These are phyloP conservation scores for Mikania micrantha DNA, from an alignment of 129 eudicot species.

Conservation along the genomic window DNA sequence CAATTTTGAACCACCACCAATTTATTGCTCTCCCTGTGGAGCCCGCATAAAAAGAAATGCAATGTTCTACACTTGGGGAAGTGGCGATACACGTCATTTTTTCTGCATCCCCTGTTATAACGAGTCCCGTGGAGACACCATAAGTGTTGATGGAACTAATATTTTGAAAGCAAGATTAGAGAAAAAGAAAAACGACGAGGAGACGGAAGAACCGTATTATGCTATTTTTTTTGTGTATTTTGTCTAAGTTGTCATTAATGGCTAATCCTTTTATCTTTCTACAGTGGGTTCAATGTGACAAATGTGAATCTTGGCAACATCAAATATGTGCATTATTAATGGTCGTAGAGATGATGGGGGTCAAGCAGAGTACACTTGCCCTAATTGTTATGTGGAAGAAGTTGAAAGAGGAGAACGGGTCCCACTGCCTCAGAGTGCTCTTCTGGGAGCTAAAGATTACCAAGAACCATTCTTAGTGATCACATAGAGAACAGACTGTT, in stretches of 20 bases:
- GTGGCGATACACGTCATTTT: slow-evolving; percentile 81
- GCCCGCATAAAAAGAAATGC: slow-evolving; percentile 93
- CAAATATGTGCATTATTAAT: slow-evolving; percentile 93
- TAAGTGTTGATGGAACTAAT: slow-evolving; percentile 62
- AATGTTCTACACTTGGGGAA: slow-evolving; percentile 78
- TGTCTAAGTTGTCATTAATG: not conserved
- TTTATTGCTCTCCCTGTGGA: slow-evolving; percentile 87
- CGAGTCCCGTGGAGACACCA: slow-evolving; percentile 85
- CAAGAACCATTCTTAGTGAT: slow-evolving; percentile 84
- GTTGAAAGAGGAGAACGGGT: slow-evolving; percentile 85
- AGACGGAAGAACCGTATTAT: slow-evolving; percentile 87
- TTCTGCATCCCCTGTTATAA: slow-evolving; percentile 86
- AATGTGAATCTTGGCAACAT: slow-evolving; percentile 98
- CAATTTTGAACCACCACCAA: slow-evolving; percentile 94
- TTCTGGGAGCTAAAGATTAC: slow-evolving; percentile 99
- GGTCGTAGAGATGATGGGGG: slow-evolving; percentile 97
- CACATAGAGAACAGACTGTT: slow-evolving; percentile 76
- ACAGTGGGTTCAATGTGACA: slow-evolving; percentile 99
- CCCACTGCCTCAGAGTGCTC: slow-evolving; percentile 93
- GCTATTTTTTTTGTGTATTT: not conserved
- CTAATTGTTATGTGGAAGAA: slow-evolving; percentile 85
- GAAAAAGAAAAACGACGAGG: slow-evolving; percentile 94
- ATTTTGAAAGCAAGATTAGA: slow-evolving; percentile 73
- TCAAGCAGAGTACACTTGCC: slow-evolving; percentile 96
- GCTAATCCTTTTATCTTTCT: slow-evolving; percentile 24